Base-by-base conservation (phyloP, 257 asterid species). In the Solanum habrochaites region DNA sequence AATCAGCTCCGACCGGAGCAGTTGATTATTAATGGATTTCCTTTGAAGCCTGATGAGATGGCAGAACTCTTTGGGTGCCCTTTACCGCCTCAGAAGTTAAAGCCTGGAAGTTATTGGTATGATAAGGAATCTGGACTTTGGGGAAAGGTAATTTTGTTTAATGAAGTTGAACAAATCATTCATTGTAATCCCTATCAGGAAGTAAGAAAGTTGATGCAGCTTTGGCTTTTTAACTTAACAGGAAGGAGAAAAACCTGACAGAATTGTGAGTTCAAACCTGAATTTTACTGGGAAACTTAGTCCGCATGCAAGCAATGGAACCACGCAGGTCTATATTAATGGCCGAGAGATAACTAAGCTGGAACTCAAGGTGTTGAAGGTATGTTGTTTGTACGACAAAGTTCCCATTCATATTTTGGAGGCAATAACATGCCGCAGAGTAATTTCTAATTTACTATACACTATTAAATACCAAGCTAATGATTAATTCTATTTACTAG, bases 231-330 rank as follows among this genome's bases (percentile, higher is more conserved):
- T 49, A 11, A 86, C 88, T 86, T 85, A 49, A 87, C 96, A 95
- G 99, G 99, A 96, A 86, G 99, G 99, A 62, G 97, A 93, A 90
- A 95, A 96, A 83, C 99, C 99, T 8, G 98, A 94, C 85, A 94
- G 93, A 88, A 52, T 91, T 88, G 93, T 95, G 69, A 94, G 98
- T 88, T 95, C 99, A 67, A 95, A 96, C 87, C 91, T 96, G 86
- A 95, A 91, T 92, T 94, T 96, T 88, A 92, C 95, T 1, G 99
- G 98, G 87, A 95, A 96, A 88, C 96, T 96, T 21, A 94, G 94
- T 89, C 96, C 95, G 52, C 89, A 89, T 84, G 98, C 99, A 60
- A 90, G 92, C 89, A 89, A 86, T 84, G 93, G 93, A 60, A 90
- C 83, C 81, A 86, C 93, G 4, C 89, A 71, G 72, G 91, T 89